Conservation (phyloP, 2,329 filamentous ascomycete species). For the Talaromyces sp. region DNA sequence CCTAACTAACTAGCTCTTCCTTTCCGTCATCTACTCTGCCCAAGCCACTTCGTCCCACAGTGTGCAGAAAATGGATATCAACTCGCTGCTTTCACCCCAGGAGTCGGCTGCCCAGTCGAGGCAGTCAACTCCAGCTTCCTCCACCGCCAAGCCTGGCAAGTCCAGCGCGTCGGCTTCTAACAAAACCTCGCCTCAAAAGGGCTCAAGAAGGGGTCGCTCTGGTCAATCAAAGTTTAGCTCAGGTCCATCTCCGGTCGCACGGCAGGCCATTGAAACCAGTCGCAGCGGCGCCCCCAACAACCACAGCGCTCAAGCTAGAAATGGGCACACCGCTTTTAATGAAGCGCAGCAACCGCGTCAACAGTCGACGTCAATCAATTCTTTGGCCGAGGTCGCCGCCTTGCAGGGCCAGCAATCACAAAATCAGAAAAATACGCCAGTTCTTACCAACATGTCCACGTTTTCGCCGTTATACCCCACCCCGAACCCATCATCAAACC, state of each 20-base stretch:
- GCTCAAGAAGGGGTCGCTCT: constrained; percentile 30
- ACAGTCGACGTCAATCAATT: constrained; percentile 42
- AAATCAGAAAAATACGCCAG: constrained; percentile 25
- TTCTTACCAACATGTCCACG: constrained; percentile 34
- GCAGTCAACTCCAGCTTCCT: constrained; percentile 24
- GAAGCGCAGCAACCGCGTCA: constrained; percentile 32
- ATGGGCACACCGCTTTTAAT: constrained; percentile 24
- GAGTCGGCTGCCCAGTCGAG: constrained; percentile 34
- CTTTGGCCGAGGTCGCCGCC: constrained; percentile 42
- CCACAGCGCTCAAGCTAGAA: constrained; percentile 20
- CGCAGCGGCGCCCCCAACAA: constrained; percentile 26
- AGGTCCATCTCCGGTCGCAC: constrained; percentile 37
- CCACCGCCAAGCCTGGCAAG: constrained; percentile 11
- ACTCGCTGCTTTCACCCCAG: constrained; percentile 39
- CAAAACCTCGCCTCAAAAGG: constrained; percentile 29
- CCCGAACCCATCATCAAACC: constrained; percentile 28
- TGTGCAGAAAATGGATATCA: constrained; percentile 37
- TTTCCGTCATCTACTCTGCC: not conserved
- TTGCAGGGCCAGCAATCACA: constrained; percentile 40
- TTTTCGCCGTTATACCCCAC: constrained; percentile 34
- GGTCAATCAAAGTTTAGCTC: constrained; percentile 27
- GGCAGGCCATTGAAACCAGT: constrained; percentile 35
- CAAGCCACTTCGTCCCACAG: not conserved
- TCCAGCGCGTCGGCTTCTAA: constrained; percentile 19
- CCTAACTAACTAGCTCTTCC: not conserved